phyloP scores from a whole-genome alignment of 1,284 basidiomycete species.

The Trametes pubescens region DNA sequence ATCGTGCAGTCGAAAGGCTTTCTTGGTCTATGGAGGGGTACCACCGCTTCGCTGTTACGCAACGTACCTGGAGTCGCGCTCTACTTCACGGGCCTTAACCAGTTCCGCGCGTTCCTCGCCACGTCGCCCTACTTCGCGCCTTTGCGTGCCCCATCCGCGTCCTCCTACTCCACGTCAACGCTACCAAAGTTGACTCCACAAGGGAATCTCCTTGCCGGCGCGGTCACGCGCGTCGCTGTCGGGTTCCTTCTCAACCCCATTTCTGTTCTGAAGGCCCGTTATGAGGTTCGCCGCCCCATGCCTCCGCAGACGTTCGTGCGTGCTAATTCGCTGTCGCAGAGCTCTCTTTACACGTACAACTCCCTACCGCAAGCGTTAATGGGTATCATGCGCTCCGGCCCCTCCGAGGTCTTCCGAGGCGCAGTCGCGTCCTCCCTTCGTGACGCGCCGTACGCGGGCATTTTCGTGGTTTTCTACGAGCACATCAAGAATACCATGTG shows the following conservation, averaged over 20 bases:
- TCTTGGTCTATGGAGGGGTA: slow-evolving; percentile 87
- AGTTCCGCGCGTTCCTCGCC: slow-evolving; percentile 77
- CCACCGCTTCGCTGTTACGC: slow-evolving; percentile 80
- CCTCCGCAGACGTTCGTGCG: not conserved
- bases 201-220: slow-evolving; percentile 93
- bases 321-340: slow-evolving; percentile 52
- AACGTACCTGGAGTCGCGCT: slow-evolving; percentile 94
- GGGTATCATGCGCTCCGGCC: slow-evolving; percentile 74
- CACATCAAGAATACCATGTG: slow-evolving; percentile 78
- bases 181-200: slow-evolving; percentile 80
- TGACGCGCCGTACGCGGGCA: slow-evolving; percentile 95
- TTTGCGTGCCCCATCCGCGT: slow-evolving; percentile 42
- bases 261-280: slow-evolving; percentile 94
- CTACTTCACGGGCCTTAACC: slow-evolving; percentile 89
- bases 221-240: slow-evolving; percentile 83
- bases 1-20: slow-evolving; percentile 71
- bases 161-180: slow-evolving; percentile 54
- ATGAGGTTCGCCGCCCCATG: slow-evolving; percentile 70
- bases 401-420: slow-evolving; percentile 87
- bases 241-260: slow-evolving; percentile 94
- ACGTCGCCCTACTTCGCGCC: slow-evolving; percentile 67
- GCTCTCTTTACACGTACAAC: slow-evolving; percentile 80
- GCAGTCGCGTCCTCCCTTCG: slow-evolving; percentile 90
- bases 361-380: slow-evolving; percentile 68
- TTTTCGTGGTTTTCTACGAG: slow-evolving; percentile 95